Percentiles rank a stretch among this genome's conserved stretches.
Evolutionary conservation across 2,329 filamentous ascomycete species (phyloP).

Genomic region (Epichloe baconii): DNA sequence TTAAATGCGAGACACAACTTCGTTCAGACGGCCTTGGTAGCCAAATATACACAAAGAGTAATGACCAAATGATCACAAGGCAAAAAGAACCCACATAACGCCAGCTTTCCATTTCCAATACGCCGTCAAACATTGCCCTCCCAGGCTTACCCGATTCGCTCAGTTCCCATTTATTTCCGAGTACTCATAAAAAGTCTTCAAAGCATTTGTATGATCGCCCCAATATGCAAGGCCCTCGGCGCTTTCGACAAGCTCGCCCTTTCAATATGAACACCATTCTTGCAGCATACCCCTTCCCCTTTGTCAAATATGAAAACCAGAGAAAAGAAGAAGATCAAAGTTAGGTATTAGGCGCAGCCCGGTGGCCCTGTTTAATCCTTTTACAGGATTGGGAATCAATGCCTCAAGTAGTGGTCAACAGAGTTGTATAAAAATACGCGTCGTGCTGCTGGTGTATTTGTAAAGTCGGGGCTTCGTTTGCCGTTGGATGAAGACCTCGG

Average conservation of each 20-base stretch:
- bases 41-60: not conserved
- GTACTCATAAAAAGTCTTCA: not conserved
- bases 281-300: not conserved
- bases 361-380: not conserved
- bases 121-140: not conserved
- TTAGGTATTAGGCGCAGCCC: not conserved
- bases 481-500: not conserved
- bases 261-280: not conserved
- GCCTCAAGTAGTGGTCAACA: no score
- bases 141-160: not conserved
- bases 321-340: not conserved
- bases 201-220: not conserved
- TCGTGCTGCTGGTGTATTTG: not conserved
- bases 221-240: not conserved
- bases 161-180: not conserved
- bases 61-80: not conserved
- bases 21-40: not conserved
- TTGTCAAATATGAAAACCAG: not conserved
- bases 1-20: no score
- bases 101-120: not conserved
- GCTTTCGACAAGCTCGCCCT: not conserved
- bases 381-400: no score
- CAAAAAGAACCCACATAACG: not conserved
- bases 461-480: no score
- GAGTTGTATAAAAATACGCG: not conserved